phyloP scores from a whole-genome alignment of 225 moss, liverwort and hornwort genomes.

The Asterella californica region DNA sequence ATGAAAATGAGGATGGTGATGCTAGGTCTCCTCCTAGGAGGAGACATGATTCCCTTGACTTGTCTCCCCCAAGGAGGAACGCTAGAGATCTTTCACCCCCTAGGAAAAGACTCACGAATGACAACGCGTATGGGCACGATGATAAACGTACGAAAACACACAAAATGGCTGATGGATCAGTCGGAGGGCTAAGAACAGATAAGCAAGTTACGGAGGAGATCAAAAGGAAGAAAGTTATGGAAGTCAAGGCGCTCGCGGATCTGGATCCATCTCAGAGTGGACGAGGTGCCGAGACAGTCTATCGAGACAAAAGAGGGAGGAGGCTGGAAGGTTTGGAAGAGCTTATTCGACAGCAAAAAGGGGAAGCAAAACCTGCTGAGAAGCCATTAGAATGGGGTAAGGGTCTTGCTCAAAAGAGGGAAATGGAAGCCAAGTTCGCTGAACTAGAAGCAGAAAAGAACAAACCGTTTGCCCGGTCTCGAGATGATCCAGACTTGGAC shows the following conservation, averaged over 20 bases:
- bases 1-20: neutral
- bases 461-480: conserved; percentile 82
- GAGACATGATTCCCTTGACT: conserved; percentile 15
- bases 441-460: conserved; percentile 82
- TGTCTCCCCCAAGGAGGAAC: conserved; percentile 32
- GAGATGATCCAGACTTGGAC: conserved; percentile 90
- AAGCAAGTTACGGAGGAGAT: conserved; percentile 56
- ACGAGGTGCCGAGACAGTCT: conserved; percentile 76
- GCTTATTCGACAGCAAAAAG: conserved; percentile 78
- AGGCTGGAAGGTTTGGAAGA: conserved; percentile 92
- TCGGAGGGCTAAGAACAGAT: conserved; percentile 58
- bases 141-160: conserved; percentile 3
- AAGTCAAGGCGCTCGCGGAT: conserved; percentile 55
- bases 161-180: conserved; percentile 81
- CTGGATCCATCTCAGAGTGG: conserved; percentile 77
- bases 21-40: conserved; percentile 31
- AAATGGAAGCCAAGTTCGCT: conserved; percentile 44
- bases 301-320: conserved; percentile 91
- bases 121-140: neutral
- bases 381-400: conserved; percentile 96
- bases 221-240: conserved; percentile 58
- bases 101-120: neutral
- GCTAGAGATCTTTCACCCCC: conserved; percentile 15
- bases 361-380: conserved; percentile 62
- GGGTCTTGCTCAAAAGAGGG: conserved; percentile 89